These are phyloP conservation scores for Nymphaea colorata DNA, from an alignment of 164 flowering plant genomes.

Conservation along the genomic window DNA sequence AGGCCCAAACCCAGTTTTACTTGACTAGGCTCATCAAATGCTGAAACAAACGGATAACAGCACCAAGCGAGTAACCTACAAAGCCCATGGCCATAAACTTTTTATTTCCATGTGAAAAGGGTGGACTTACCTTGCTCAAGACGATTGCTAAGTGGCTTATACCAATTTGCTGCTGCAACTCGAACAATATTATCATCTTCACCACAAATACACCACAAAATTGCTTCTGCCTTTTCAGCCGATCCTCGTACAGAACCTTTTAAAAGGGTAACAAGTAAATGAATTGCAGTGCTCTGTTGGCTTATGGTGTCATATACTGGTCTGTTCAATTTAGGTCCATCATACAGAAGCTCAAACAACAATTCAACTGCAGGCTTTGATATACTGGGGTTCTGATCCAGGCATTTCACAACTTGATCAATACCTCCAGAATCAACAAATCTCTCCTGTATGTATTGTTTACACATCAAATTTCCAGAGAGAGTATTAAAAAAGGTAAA, in stretches of 20 bases:
- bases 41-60: neutral
- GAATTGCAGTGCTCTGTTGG: conserved; percentile 28
- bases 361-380: conserved; percentile 49
- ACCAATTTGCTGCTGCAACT: conserved; percentile 52
- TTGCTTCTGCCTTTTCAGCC: conserved; percentile 42
- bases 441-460: conserved; percentile 26
- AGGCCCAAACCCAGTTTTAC: no score
- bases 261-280: conserved; percentile 40
- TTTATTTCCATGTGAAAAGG: neutral
- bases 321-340: conserved; percentile 40
- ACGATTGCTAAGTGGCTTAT: conserved; percentile 40
- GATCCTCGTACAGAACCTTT: conserved; percentile 29
- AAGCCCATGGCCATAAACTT: no score
- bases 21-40: neutral
- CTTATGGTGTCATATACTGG: conserved; percentile 29
- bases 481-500: no score
- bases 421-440: conserved; percentile 40
- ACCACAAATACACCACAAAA: conserved; percentile 40
- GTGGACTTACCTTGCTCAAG: conserved; percentile 36
- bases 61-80: no score
- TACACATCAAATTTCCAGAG: no score
- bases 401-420: conserved; percentile 38
- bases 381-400: conserved; percentile 27
- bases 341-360: conserved; percentile 48
- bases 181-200: conserved; percentile 31